phyloP scores from a whole-genome alignment of 768 basidiomycete genomes.

The Boletus tylopilopsis region DNA sequence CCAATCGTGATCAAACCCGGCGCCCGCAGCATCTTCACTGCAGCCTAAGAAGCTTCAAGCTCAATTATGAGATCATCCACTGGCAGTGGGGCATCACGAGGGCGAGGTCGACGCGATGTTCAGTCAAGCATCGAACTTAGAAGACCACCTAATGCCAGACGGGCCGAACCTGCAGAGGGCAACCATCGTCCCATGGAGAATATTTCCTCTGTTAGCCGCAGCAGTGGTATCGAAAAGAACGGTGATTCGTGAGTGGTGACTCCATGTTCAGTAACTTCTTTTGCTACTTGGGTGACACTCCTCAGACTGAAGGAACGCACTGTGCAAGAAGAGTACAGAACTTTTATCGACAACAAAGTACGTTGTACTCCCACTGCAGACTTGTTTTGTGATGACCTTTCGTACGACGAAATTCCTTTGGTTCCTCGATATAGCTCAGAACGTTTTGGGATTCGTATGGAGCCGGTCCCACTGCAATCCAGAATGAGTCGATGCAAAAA shows the following conservation, averaged over 20 bases:
- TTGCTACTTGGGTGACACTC: conserved; percentile 31
- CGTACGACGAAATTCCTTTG: not conserved
- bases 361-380: conserved; percentile 3
- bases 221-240: conserved; percentile 69
- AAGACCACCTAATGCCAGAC: not conserved
- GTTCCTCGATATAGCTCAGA: conserved; percentile 39
- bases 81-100: conserved; percentile 1
- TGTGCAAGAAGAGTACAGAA: conserved; percentile 65
- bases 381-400: not conserved
- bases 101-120: conserved; percentile 9
- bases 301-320: conserved; percentile 55
- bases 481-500: conserved; percentile 24
- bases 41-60: too few species aligned
- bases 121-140: not conserved
- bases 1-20: too few species aligned
- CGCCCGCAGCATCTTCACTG: too few species aligned
- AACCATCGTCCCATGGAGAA: conserved; percentile 48
- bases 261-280: not conserved
- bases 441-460: conserved; percentile 42
- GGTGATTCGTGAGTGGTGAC: conserved; percentile 78
- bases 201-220: conserved; percentile 71
- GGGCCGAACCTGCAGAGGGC: conserved; percentile 1
- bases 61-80: conserved; percentile 14
- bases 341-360: conserved; percentile 66
- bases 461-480: conserved; percentile 11